Conservation (phyloP, 768 basidiomycete genomes). For the Suillus alpinus region DNA sequence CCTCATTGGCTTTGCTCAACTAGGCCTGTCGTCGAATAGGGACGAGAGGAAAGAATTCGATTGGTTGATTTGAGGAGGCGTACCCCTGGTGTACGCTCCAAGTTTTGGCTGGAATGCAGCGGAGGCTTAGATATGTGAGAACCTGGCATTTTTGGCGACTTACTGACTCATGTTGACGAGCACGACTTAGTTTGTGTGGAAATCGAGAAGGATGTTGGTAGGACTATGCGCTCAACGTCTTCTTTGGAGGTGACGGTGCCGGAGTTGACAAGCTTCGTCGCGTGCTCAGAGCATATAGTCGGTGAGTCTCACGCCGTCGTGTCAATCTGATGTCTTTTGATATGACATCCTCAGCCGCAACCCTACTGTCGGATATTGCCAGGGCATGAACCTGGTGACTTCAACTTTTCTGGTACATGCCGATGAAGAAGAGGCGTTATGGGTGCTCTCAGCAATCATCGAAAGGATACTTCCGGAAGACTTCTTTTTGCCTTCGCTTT, state of each 20-base stretch:
- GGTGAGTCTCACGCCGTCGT: constrained; percentile 45
- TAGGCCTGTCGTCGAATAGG: constrained; percentile 67
- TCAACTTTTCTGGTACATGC: constrained; percentile 92
- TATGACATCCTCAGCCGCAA: constrained; percentile 60
- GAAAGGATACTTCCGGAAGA: constrained; percentile 87
- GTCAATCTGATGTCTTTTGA: neutral
- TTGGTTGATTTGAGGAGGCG: constrained; percentile 75
- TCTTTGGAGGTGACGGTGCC: constrained; percentile 95
- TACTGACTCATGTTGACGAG: constrained; percentile 55
- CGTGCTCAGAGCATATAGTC: constrained; percentile 88
- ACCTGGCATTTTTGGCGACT: constrained; percentile 85
- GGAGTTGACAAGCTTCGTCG: constrained; percentile 90
- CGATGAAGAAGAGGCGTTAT: constrained; percentile 96
- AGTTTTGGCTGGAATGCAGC: constrained; percentile 92
- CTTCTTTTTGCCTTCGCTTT: constrained; percentile 89
- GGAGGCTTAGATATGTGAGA: constrained; percentile 90
- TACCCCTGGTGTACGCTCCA: constrained; percentile 84
- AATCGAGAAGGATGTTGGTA: constrained; percentile 94
- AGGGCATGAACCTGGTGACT: constrained; percentile 94
- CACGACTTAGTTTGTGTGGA: constrained; percentile 59
- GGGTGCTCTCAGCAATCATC: constrained; percentile 87
- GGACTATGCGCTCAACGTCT: constrained; percentile 92
- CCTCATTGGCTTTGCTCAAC: constrained; percentile 86
- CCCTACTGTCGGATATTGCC: constrained; percentile 89
- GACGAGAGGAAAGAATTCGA: constrained; percentile 81